A percentile compares a stretch with the other conserved stretches of the same genome.
These are phyloP conservation scores for Beauveria asiatica DNA, from an alignment of 2,329 filamentous ascomycete genomes.

Conservation along the genomic window DNA sequence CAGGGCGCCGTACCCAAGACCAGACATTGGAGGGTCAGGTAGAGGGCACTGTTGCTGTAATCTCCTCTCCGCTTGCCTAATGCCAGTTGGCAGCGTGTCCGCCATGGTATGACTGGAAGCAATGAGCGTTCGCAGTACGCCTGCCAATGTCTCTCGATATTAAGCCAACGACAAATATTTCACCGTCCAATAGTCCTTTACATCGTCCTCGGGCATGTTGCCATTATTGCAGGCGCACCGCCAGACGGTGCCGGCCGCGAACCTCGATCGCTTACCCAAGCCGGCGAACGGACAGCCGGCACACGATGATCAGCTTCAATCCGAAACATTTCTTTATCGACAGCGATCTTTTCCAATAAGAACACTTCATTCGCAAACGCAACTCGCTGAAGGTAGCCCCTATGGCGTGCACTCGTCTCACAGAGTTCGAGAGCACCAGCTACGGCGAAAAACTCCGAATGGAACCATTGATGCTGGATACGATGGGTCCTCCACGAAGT, in stretches of 20 bases:
- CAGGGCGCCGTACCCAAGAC: not conserved
- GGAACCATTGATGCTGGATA: conserved; percentile 90
- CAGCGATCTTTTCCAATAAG: conserved; percentile 15
- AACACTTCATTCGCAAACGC: conserved; percentile 12
- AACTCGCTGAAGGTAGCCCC: not conserved
- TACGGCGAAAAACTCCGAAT: conserved; percentile 86
- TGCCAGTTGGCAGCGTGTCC: conserved; percentile 4
- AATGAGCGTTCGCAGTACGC: conserved; percentile 10
- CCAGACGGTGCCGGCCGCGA: conserved; percentile 37
- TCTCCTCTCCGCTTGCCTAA: not conserved
- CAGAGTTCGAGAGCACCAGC: conserved; percentile 55
- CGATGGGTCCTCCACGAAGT: conserved; percentile 71
- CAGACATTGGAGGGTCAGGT: not conserved
- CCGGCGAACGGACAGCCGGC: not conserved
- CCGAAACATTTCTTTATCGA: conserved; percentile 20
- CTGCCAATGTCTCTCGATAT: conserved; percentile 12
- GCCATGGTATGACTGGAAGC: conserved; percentile 11
- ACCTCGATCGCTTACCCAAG: conserved; percentile 26
- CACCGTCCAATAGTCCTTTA: conserved; percentile 14
- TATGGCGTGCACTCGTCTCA: conserved; percentile 20
- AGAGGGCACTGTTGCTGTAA: not conserved
- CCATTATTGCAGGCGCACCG: conserved; percentile 44
- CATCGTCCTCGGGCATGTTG: conserved; percentile 32
- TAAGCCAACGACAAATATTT: not conserved
- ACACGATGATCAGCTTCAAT: conserved; percentile 20